Evolutionary conservation across 768 basidiomycete species (phyloP).

Genomic region (Pisolithus albus): DNA sequence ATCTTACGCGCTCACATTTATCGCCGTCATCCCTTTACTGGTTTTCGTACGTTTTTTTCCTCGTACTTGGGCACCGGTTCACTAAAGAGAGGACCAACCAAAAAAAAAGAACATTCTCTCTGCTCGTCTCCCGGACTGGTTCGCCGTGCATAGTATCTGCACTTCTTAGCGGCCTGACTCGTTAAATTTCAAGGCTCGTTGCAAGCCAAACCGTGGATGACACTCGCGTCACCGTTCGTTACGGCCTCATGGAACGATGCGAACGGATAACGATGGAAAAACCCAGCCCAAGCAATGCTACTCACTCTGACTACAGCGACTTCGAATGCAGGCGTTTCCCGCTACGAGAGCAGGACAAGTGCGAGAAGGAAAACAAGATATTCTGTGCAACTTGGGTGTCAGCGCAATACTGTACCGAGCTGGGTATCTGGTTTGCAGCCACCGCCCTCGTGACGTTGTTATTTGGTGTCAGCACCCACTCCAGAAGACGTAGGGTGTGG

Average conservation of each 20-base stretch:
- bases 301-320: constrained; percentile 43
- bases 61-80: no score
- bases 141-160: constrained; percentile 21
- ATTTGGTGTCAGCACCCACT: constrained; percentile 67
- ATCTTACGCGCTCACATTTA: constrained; percentile 60
- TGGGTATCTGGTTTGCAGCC: constrained; percentile 58
- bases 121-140: constrained; percentile 59
- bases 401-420: constrained; percentile 58
- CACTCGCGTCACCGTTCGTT: constrained; percentile 43
- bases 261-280: constrained; percentile 43
- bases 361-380: constrained; percentile 44
- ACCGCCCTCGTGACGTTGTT: constrained; percentile 52
- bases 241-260: constrained; percentile 56
- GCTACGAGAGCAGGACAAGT: constrained; percentile 38
- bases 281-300: constrained; percentile 39
- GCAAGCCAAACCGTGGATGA: constrained; percentile 38
- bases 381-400: constrained; percentile 69
- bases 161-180: constrained; percentile 16
- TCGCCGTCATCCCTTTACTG: constrained; percentile 45
- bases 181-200: constrained; percentile 34
- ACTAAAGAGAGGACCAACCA: no score
- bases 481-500: constrained; percentile 71
- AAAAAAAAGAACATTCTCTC: constrained; percentile 50
- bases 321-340: constrained; percentile 66
- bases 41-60: constrained; percentile 39